Base-by-base conservation (phyloP, 2,329 filamentous ascomycete genomes). In the Penicillium nordicum region DNA sequence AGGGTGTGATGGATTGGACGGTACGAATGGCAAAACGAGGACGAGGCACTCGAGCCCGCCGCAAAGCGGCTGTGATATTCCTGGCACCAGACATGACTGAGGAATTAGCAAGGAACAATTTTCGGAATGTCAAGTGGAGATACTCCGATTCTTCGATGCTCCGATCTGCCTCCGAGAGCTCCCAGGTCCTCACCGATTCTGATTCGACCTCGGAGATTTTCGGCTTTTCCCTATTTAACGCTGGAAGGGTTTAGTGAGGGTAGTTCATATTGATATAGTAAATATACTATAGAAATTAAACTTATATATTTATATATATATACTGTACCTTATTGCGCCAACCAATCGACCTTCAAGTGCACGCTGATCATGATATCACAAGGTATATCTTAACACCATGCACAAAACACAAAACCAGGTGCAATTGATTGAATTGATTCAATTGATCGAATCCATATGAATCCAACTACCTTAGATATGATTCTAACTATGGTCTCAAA, bases 31-130 rank as follows among this genome's bases (percentile, higher is more conserved):
- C 41, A 32, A 66, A 47, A 53, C 66, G 63, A 46, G 66, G 63
- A 32, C 64, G 69, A 63, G 69, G 69, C 42, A 73, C 46, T 53
- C 68, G 67, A 59, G 67, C 66, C 64, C 71, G 65, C 56, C 71
- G 69, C 45, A 74, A 63, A 57, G 66, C 67, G 50, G 59, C 61
- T 51, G 71, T 65, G 41, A 73, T 43, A 38, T 69, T 69, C 57
- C 70, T 63, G 37, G 64, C 61, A 58, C 67, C 60, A 27, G 69
- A 72, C 70, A 72, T 72, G 52, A 57, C 60, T 40, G 38, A 44
- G 36, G 37, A 51, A 44, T 36, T 21, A 27, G 21, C 41, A 29
- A 42, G 42, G 47, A 55, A 57, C 50, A 63, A 65, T 63, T 63
- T 67, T 60, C 38, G 46, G 53, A 50, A 54, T 30, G 45, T 47